phyloP scores from a whole-genome alignment of 2,329 filamentous ascomycete genomes.

The Paecilomyces niveus region DNA sequence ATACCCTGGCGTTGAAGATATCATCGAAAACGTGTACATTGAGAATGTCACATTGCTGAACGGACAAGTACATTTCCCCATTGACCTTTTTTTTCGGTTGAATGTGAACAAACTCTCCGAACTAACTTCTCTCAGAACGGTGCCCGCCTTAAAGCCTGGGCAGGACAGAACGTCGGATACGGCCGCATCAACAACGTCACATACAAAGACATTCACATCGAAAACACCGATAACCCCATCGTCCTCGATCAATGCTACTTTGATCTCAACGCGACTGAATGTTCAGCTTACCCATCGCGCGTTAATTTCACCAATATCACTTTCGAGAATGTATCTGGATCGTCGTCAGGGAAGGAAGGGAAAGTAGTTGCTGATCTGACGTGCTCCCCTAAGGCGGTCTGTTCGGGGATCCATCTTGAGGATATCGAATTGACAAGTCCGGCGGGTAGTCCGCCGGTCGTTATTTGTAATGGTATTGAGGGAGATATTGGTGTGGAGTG shows the following conservation, averaged over 20 bases:
- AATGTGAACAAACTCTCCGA: too few relatives aligned
- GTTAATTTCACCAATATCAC: neutral
- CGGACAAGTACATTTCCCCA: slow-evolving; percentile 28
- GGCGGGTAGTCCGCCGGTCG: neutral
- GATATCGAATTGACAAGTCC: neutral
- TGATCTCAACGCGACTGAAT: slow-evolving; percentile 56
- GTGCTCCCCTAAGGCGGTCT: neutral
- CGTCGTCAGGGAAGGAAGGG: neutral
- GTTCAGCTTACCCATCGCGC: slow-evolving; percentile 49
- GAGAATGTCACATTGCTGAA: slow-evolving; percentile 55
- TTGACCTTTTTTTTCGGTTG: too few relatives aligned
- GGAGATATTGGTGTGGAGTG: neutral
- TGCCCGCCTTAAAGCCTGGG: slow-evolving; percentile 70
- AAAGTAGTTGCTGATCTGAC: neutral
- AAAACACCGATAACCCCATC: slow-evolving; percentile 60
- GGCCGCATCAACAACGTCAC: slow-evolving; percentile 61
- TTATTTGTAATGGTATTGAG: neutral
- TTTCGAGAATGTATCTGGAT: neutral
- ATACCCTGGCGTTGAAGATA: slow-evolving; percentile 56
- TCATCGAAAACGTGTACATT: slow-evolving; percentile 62
- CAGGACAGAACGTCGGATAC: slow-evolving; percentile 59
- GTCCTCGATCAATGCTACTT: slow-evolving; percentile 61
- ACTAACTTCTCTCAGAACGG: too few relatives aligned
- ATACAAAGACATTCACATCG: slow-evolving; percentile 54
- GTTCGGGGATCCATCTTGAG: neutral